These are phyloP conservation scores for Volvox carteri DNA, from an alignment of 163 green algal species.

Conservation along the genomic window DNA sequence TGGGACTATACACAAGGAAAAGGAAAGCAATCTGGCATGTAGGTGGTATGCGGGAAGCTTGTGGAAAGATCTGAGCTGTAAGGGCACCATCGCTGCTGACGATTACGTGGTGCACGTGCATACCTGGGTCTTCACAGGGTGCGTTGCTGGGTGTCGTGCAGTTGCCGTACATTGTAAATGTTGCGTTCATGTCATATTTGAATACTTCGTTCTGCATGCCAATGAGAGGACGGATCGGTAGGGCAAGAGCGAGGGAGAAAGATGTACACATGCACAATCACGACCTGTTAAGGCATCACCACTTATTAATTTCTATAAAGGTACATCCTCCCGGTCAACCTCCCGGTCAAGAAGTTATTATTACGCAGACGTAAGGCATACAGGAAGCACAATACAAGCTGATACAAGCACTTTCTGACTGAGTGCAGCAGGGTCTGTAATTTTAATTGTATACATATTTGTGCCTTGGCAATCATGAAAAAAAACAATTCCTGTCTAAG, in stretches of 20 bases:
- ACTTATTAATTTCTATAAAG: background rate
- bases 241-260: background rate
- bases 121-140: slow-evolving; percentile 6
- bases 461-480: background rate
- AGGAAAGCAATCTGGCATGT: no score
- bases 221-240: no score
- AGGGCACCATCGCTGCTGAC: no score
- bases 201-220: background rate
- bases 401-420: no score
- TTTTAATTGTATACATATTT: background rate
- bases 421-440: no score
- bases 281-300: background rate
- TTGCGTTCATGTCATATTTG: slow-evolving; percentile 1
- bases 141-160: slow-evolving; percentile 12
- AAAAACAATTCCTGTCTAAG: background rate
- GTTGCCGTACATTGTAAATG: slow-evolving; percentile 13
- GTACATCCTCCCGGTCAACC: background rate
- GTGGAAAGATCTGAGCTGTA: no score
- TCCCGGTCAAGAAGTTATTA: background rate
- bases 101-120: no score
- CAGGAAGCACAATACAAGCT: no score
- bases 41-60: no score
- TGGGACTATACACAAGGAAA: no score
- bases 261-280: background rate
- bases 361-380: background rate